These are phyloP conservation scores for Nakaseomyces uthaithaninus DNA, from an alignment of 1,139 yeast species.

Conservation along the genomic window DNA sequence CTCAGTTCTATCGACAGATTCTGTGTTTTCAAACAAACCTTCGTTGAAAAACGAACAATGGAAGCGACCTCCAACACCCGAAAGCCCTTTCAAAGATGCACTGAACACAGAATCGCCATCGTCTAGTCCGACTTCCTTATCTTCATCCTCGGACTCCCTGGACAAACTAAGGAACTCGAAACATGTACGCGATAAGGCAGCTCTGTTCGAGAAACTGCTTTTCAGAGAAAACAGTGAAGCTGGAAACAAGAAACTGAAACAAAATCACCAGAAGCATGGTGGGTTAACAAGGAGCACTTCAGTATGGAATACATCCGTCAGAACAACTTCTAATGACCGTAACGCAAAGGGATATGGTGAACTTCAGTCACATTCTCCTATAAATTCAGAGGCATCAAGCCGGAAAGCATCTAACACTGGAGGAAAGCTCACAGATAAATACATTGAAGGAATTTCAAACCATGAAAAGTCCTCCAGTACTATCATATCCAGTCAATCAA, in stretches of 20 bases:
- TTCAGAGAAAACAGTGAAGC: conserved; percentile 9
- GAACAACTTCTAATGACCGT: neutral
- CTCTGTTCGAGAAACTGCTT: conserved; percentile 27
- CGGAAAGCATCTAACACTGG: conserved; percentile 4
- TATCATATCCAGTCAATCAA: neutral
- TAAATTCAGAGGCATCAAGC: neutral
- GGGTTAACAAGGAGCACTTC: conserved; percentile 9
- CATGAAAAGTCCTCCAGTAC: neutral
- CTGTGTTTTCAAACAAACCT: conserved; percentile 25
- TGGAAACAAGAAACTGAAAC: conserved; percentile 8
- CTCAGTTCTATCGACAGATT: conserved; percentile 24
- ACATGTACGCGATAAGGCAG: conserved; percentile 30
- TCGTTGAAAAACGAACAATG: conserved; percentile 21
- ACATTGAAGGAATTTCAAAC: conserved; percentile 15
- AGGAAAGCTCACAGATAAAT: conserved; percentile 16
- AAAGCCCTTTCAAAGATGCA: conserved; percentile 5
- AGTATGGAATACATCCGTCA: conserved; percentile 9
- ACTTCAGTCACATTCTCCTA: neutral
- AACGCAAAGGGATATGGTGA: neutral
- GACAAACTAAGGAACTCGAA: conserved; percentile 25
- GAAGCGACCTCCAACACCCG: conserved; percentile 12
- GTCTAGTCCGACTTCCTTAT: conserved; percentile 8
- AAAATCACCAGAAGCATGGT: neutral
- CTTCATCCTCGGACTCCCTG: conserved; percentile 18
- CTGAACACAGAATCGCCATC: conserved; percentile 10